Conservation (phyloP, 108 stramenopile species). For the Nitzschia sp. region DNA sequence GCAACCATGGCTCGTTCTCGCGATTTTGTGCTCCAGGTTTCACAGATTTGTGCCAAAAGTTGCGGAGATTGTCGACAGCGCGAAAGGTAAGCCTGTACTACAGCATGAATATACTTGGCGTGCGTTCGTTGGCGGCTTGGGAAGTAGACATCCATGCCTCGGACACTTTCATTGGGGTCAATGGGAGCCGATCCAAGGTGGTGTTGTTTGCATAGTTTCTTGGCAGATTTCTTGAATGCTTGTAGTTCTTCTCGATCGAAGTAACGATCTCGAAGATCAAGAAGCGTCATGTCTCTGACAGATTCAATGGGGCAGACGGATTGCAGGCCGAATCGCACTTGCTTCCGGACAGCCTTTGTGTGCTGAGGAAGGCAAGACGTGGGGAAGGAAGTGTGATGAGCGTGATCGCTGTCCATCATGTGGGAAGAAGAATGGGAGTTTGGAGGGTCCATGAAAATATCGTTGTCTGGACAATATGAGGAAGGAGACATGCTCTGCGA, state of each 20-base stretch:
- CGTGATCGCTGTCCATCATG: no score
- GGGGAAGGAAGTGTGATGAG: no score
- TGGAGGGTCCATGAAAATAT: no score
- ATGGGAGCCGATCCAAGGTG: background rate
- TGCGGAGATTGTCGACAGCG: slow-evolving; percentile 11
- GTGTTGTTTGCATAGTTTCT: slow-evolving; percentile 13
- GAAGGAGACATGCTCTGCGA: no score
- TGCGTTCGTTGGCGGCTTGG: slow-evolving; percentile 18
- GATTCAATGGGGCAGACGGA: slow-evolving; percentile 24
- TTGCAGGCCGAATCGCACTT: background rate
- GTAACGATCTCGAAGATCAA: slow-evolving; percentile 18
- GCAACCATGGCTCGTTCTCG: slow-evolving; percentile 7
- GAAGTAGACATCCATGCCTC: slow-evolving; percentile 35
- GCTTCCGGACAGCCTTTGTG: no score
- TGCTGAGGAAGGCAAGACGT: no score
- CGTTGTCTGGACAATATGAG: no score
- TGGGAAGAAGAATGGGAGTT: no score
- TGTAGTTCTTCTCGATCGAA: slow-evolving; percentile 10
- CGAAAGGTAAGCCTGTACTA: slow-evolving; percentile 16
- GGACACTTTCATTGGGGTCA: slow-evolving; percentile 10
- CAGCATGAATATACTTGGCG: slow-evolving; percentile 19
- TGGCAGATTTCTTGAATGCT: slow-evolving; percentile 13
- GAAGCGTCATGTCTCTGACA: slow-evolving; percentile 5
- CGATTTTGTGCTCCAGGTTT: slow-evolving; percentile 20
- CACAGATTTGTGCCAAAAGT: slow-evolving; percentile 22